Conservation (phyloP, 768 basidiomycete genomes). For the Amanita thiersii region DNA sequence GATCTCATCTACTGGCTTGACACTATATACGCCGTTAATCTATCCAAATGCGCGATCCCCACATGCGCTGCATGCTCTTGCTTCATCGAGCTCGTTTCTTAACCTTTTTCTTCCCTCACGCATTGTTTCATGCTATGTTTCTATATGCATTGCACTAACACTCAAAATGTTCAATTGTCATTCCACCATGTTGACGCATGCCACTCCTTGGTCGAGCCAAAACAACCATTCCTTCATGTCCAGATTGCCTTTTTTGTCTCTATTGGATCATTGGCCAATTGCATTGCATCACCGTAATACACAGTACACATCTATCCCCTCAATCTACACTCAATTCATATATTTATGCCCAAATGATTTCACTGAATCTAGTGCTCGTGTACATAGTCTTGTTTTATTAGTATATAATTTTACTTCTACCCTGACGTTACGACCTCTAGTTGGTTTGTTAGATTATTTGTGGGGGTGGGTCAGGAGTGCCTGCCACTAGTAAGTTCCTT, state of each 20-base stretch:
- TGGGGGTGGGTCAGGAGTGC: too few species aligned
- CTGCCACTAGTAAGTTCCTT: too few species aligned
- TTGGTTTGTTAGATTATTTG: too few species aligned
- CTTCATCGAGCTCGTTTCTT: slow-evolving; percentile 1
- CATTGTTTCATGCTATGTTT: background rate
- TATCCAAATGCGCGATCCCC: slow-evolving; percentile 6
- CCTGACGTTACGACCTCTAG: too few species aligned
- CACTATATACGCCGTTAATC: slow-evolving; percentile 7
- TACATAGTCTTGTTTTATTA: slow-evolving; percentile 8
- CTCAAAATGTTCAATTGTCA: slow-evolving; percentile 4
- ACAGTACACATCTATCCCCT: background rate
- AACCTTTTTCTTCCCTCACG: background rate
- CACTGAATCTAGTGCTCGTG: slow-evolving; percentile 1
- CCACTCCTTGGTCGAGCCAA: too few species aligned
- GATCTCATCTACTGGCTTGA: slow-evolving; percentile 4
- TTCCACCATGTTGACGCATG: slow-evolving; percentile 1
- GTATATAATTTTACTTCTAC: slow-evolving; percentile 4
- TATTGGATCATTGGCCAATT: slow-evolving; percentile 1
- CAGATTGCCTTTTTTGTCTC: too few species aligned
- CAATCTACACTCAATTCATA: background rate
- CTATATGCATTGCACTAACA: slow-evolving; percentile 3
- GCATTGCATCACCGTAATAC: background rate
- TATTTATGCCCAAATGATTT: background rate
- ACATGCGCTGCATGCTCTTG: slow-evolving; percentile 4
- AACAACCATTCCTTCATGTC: too few species aligned